Base-by-base conservation (phyloP, 163 green algal species). In the Volvox carteri region DNA sequence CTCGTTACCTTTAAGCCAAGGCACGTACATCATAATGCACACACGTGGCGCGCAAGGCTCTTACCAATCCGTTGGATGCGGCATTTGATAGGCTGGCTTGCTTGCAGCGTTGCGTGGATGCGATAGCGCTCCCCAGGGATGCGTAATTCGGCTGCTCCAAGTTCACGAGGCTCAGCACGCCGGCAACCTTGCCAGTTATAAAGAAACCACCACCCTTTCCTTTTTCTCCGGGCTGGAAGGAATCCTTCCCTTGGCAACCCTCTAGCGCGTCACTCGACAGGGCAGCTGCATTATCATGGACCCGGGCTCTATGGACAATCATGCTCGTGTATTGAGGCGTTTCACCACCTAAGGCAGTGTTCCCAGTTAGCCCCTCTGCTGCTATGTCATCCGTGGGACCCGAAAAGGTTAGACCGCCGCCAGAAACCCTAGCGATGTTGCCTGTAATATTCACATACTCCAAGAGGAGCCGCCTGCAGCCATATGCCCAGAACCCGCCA, bases 391-490 rank as follows among this genome's bases (percentile, higher is more conserved):
- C 28, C 2, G 16, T 12, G 18, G 1, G 9, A 21, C 70, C 70
- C 54, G 70, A 8, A 8, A 78, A 18, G 0, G 16, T 30, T 39
- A 78, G 21, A 39, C 70, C 70, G 21, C 70, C 70, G 19, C 70
- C 70, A 12, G 70, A 78, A 19, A 35, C 7, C 7, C 14, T 28
- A 50, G 73, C 73, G 2, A 25, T 3, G 44, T 81, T 81, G 73
- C n/a, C 39, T 2, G 44, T 46, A 62, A 81, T 33, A 41, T 65
- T 42, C 1, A 81, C 42, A 21, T 44, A 46, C 44, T 50, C n/a
- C 30, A 85, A 65, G 33, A 85, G 37, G 12, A 85, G 16, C 11
- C 76, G 50, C 33, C 50, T 18, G 23, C 76, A 85, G 33, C 52
- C 35, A 21, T 54, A 14, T 0, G 37, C 35, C 25, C 54, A 72